A percentile compares a stretch with the other conserved stretches of the same genome.
Evolutionary conservation across 106 monocot species (phyloP).

Genomic region (Allium fistulosum): DNA sequence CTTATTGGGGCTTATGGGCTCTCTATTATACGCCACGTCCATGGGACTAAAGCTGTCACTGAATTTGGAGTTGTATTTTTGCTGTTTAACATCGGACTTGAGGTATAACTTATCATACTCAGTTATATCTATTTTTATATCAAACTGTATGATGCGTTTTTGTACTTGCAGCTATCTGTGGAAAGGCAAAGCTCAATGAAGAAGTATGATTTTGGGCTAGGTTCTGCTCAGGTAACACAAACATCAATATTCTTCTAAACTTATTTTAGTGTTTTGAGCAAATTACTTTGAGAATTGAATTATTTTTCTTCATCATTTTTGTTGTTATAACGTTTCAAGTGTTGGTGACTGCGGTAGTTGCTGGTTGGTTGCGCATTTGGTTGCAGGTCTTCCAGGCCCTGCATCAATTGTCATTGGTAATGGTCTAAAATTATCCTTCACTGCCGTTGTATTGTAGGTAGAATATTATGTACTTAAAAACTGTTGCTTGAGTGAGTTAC

Average conservation of each 20-base stretch:
- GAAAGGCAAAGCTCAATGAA: constrained; percentile 99
- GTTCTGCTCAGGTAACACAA: constrained; percentile 81
- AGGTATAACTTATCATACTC: constrained; percentile 41
- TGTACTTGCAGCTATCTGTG: constrained; percentile 76
- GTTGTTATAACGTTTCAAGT: constrained; percentile 43
- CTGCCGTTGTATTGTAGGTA: constrained; percentile 96
- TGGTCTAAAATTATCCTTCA: constrained; percentile 92
- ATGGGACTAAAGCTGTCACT: constrained; percentile 97
- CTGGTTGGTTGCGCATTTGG: constrained; percentile 67
- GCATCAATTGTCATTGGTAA: constrained; percentile 95
- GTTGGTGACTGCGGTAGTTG: constrained; percentile 59
- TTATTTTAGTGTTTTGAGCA: not conserved
- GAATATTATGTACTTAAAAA: too few relatives aligned
- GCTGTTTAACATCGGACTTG: constrained; percentile 95
- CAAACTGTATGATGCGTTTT: not conserved
- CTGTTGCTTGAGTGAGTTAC: too few relatives aligned
- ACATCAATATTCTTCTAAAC: constrained; percentile 1
- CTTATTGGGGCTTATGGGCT: constrained; percentile 95
- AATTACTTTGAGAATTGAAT: not conserved
- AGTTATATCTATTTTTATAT: constrained; percentile 1
- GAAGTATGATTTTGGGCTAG: constrained; percentile 97
- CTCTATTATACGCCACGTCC: constrained; percentile 79
- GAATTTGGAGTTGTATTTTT: constrained; percentile 99
- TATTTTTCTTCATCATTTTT: not conserved
- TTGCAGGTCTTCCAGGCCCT: constrained; percentile 63